Evolutionary conservation across 345 rosid species (phyloP), one percentile per base, ranked within the genome.

Genomic region (Balakata baccata): DNA sequence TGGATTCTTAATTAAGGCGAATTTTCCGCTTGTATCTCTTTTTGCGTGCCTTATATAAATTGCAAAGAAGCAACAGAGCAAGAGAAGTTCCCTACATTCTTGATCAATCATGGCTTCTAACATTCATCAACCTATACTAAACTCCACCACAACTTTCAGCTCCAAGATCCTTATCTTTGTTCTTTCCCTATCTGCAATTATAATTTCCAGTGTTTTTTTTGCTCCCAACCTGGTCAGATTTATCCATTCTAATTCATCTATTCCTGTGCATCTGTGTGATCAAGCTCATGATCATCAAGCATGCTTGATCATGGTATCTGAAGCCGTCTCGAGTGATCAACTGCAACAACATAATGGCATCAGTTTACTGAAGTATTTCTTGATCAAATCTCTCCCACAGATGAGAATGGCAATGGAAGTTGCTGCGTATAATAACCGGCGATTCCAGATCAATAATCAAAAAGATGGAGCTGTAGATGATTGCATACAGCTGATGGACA

Each of bases 401-500:
- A 75, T 75, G 38, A 20, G 29, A 43, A 47, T 46, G 49, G 50
- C 23, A 47, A 43, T 43, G 7, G 47, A 29, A 29, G 34, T 29
- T 29, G 34, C 65, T 11, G 62, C 9, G 2, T 11, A 47, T 56
- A 41, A 12, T 3, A 75, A 9, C 0, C 41, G 20, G 50, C 50
- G 20, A 51, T 7, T 53, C 22, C 18, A 54, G 8, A 54, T 57
- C 66, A 57, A 67, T 47, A 65, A 13, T 53, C 67, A n/a, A 11
- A 49, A 37, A 12, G 41, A 46, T 6, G 7, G 58, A 67, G 49
- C 58, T n/a, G 20, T 75, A 29, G 67, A 50, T 66, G 78, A 75
- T 39, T 75, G 78, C 34, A 6, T 59, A 46, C 60, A 68, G 72
- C 68, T 75, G 1, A 75, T 62, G 69, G 75, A 72, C 37, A 17